Conservation (phyloP, 352 stramenopile genomes). For the Globisporangium rhizosaccharum region DNA sequence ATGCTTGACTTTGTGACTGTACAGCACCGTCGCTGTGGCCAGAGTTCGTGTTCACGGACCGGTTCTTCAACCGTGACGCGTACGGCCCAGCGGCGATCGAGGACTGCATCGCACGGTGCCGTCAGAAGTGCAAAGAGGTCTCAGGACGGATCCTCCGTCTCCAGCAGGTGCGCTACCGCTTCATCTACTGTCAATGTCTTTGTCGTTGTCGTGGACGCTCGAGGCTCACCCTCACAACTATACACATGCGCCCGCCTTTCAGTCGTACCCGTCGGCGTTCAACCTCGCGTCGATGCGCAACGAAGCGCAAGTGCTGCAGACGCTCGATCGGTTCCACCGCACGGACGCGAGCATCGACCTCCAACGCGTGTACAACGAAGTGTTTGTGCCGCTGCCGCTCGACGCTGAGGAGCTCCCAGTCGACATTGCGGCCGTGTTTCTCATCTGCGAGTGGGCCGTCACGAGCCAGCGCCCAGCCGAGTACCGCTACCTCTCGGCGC, state of each 20-base stretch:
- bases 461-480: conserved; percentile 74
- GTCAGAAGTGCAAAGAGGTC: conserved; percentile 46
- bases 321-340: conserved; percentile 76
- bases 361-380: conserved; percentile 62
- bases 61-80: conserved; percentile 63
- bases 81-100: conserved; percentile 46
- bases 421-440: conserved; percentile 60
- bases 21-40: conserved; percentile 70
- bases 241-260: too few species aligned
- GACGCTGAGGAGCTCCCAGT: conserved; percentile 46
- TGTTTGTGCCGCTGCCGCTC: conserved; percentile 49
- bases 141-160: conserved; percentile 62
- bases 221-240: not conserved
- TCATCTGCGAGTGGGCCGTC: conserved; percentile 82
- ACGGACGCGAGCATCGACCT: conserved; percentile 68
- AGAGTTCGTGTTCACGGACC: conserved; percentile 56
- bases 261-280: conserved; percentile 27
- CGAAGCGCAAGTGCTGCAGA: conserved; percentile 73
- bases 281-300: conserved; percentile 47
- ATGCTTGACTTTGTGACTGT: conserved; percentile 1
- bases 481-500: conserved; percentile 74
- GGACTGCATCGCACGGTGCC: conserved; percentile 43
- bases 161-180: conserved; percentile 29
- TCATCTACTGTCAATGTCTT: not conserved
- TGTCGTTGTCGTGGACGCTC: not conserved